Conservation (phyloP, 495 filamentous ascomycete genomes). For the Emericellopsis terricola region DNA sequence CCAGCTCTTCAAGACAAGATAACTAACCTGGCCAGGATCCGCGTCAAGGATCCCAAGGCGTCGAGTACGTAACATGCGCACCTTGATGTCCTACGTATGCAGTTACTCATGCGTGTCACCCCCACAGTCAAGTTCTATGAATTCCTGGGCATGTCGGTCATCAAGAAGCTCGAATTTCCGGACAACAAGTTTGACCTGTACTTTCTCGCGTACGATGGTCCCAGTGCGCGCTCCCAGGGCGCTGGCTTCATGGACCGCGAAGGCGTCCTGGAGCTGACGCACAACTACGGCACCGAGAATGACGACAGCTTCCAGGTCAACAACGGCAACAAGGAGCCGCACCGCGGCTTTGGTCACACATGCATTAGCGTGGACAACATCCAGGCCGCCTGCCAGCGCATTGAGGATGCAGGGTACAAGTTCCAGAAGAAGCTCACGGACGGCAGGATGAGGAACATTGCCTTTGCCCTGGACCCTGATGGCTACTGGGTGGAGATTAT, state of each 20-base stretch:
- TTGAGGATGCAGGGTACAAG: constrained; percentile 75
- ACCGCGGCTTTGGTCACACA: constrained; percentile 79
- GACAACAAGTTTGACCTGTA: constrained; percentile 85
- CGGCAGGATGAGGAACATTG: constrained; percentile 74
- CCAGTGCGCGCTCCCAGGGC: constrained; percentile 38
- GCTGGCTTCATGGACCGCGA: constrained; percentile 65
- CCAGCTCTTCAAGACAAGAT: constrained; percentile 1
- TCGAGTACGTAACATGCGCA: constrained; percentile 32
- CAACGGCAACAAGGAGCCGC: constrained; percentile 80
- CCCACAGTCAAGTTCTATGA: constrained; percentile 73
- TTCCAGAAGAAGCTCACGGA: constrained; percentile 92
- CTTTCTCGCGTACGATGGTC: constrained; percentile 59
- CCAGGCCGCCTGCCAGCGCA: constrained; percentile 67
- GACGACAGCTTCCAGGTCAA: constrained; percentile 66
- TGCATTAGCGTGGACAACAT: constrained; percentile 82
- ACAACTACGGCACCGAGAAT: constrained; percentile 90
- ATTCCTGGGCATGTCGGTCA: constrained; percentile 72
- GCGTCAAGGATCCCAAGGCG: constrained; percentile 83
- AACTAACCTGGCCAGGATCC: constrained; percentile 38
- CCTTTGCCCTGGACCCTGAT: constrained; percentile 86
- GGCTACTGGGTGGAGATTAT: constrained; percentile 78
- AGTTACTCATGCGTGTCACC: not conserved
- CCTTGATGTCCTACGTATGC: not conserved
- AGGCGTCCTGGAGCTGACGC: constrained; percentile 81
- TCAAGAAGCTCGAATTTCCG: constrained; percentile 51